Percentiles rank a stretch among this genome's conserved stretches.
phyloP scores from a whole-genome alignment of 148 eudicot genomes.

The Heliosperma pusillum region DNA sequence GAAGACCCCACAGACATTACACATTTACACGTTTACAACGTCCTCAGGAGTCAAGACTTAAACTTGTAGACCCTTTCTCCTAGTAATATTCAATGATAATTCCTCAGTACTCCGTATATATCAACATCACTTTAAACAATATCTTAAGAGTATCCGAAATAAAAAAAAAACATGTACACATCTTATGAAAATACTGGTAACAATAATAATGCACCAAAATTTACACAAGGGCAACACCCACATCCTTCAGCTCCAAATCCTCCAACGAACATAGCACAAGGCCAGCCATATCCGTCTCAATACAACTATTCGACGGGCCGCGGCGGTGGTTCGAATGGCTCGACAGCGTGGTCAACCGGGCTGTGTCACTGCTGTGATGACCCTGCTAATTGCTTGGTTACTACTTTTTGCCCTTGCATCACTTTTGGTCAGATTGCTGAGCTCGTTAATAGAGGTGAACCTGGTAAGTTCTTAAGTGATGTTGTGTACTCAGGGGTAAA shows the following conservation, averaged over 20 bases:
- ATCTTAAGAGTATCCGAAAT: background rate
- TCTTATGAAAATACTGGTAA: constrained; percentile 4
- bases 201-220: constrained; percentile 10
- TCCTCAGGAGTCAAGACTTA: too few species aligned
- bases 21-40: too few species aligned
- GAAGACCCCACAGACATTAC: too few species aligned
- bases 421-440: constrained; percentile 32
- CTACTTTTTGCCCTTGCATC: constrained; percentile 27
- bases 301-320: constrained; percentile 1
- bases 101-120: too few species aligned
- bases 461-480: background rate
- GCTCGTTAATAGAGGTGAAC: constrained; percentile 21
- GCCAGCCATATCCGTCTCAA: constrained; percentile 23
- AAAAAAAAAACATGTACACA: constrained; percentile 19
- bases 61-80: too few species aligned
- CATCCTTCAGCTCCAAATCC: constrained; percentile 18
- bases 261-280: constrained; percentile 15
- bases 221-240: constrained; percentile 1
- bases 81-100: too few species aligned
- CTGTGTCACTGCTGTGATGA: constrained; percentile 38
- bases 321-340: constrained; percentile 1
- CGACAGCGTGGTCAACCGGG: constrained; percentile 28
- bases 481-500: too few species aligned
- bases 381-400: constrained; percentile 30
- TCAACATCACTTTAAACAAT: too few species aligned